Percentiles rank a stretch among this genome's conserved stretches.
Conservation (phyloP, 2,329 filamentous ascomycete genomes). For the Colletotrichum somersetense region DNA sequence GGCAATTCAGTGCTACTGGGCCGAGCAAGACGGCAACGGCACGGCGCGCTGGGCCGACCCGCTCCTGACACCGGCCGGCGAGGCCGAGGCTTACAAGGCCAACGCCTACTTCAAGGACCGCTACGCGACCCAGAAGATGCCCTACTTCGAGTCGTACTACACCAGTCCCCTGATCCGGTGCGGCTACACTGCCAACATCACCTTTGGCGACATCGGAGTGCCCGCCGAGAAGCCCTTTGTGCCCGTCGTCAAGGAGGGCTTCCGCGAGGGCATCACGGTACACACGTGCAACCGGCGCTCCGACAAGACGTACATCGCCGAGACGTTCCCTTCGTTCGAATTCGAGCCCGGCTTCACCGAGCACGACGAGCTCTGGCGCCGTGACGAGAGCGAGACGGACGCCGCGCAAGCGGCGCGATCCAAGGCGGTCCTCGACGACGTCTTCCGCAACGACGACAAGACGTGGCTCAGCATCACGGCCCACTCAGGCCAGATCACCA, state of each 20-base stretch:
- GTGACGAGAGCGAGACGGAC: constrained; percentile 56
- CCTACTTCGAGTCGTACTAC: constrained; percentile 74
- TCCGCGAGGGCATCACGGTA: constrained; percentile 75
- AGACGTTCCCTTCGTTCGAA: constrained; percentile 63
- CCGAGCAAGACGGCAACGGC: constrained; percentile 71
- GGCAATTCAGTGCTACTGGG: constrained; percentile 71
- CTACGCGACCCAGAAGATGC: constrained; percentile 66
- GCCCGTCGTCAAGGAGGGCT: constrained; percentile 72
- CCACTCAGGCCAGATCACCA: constrained; percentile 69
- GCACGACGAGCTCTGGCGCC: constrained; percentile 60
- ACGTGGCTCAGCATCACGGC: constrained; percentile 72
- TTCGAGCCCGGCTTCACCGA: constrained; percentile 75
- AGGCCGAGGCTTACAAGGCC: constrained; percentile 68
- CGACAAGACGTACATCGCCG: constrained; percentile 64
- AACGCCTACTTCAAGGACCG: constrained; percentile 70
- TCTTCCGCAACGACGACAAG: constrained; percentile 65
- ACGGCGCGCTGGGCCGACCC: constrained; percentile 74
- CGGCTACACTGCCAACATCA: constrained; percentile 71
- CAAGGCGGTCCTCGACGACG: constrained; percentile 65
- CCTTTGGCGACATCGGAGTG: constrained; percentile 67
- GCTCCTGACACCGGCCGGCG: constrained; percentile 68
- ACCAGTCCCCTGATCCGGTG: constrained; percentile 74
- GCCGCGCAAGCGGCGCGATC: constrained; percentile 64
- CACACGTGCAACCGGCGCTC: constrained; percentile 77
- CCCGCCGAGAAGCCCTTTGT: constrained; percentile 64